Conservation (phyloP, 768 basidiomycete genomes). For the Naematelia encephala region DNA sequence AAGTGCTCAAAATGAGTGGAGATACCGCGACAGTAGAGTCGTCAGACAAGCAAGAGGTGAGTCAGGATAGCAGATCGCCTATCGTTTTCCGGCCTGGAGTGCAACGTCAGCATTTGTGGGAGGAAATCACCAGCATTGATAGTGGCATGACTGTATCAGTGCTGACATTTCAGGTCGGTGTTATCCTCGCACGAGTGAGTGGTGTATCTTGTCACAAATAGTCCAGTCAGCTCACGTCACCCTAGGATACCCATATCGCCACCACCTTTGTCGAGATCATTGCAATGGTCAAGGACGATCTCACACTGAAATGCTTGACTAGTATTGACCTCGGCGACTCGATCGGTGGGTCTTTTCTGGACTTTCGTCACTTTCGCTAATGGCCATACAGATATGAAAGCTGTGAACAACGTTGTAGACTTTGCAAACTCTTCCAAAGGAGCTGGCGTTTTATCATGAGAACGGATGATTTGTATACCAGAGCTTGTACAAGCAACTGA, state of each 20-base stretch:
- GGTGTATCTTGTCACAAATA: not conserved
- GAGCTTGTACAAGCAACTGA: not conserved
- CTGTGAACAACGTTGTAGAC: slow-evolving; percentile 41
- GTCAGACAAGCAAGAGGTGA: slow-evolving; percentile 63
- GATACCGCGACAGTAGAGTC: slow-evolving; percentile 62
- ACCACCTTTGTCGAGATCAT: slow-evolving; percentile 67
- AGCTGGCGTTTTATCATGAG: slow-evolving; percentile 32
- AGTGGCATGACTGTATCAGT: not conserved
- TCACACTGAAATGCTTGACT: slow-evolving; percentile 60
- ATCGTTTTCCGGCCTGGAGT: not conserved
- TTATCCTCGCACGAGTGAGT: slow-evolving; percentile 32
- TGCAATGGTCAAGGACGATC: slow-evolving; percentile 60
- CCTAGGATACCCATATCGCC: slow-evolving; percentile 40
- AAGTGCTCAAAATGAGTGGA: slow-evolving; percentile 59
- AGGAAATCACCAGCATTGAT: not conserved
- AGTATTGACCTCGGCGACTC: slow-evolving; percentile 61
- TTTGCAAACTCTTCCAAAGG: slow-evolving; percentile 39
- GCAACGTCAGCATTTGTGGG: too few relatives aligned
- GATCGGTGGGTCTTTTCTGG: slow-evolving; percentile 57
- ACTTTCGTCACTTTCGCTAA: not conserved
- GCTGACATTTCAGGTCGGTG: slow-evolving; percentile 27
- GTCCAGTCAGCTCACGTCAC: not conserved
- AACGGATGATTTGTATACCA: not conserved
- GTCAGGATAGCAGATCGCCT: slow-evolving; percentile 1
- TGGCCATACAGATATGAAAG: slow-evolving; percentile 39